phyloP scores from a whole-genome alignment of 768 basidiomycete genomes.

The Crepidotus variabilis region DNA sequence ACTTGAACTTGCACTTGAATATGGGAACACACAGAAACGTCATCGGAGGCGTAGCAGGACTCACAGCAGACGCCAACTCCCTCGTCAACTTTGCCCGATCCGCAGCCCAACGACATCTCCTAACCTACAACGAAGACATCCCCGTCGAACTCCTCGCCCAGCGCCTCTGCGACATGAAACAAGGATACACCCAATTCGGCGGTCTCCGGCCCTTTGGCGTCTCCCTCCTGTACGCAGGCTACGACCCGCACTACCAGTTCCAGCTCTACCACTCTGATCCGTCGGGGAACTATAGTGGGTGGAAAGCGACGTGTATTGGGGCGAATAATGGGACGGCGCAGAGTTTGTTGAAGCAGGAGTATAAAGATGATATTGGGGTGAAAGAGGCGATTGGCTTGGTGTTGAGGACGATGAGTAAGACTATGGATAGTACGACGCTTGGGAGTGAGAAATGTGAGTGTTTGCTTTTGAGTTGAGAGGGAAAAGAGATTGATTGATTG shows the following conservation, averaged over 20 bases:
- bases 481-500: too few species aligned
- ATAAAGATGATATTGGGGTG: constrained; percentile 90
- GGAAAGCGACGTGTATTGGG: constrained; percentile 99
- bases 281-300: constrained; percentile 96
- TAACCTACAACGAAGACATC: constrained; percentile 94
- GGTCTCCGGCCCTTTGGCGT: constrained; percentile 99
- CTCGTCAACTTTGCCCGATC: constrained; percentile 91
- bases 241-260: constrained; percentile 93
- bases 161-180: constrained; percentile 93
- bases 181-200: constrained; percentile 97
- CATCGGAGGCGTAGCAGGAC: constrained; percentile 90
- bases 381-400: constrained; percentile 93
- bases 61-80: constrained; percentile 97
- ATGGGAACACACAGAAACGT: constrained; percentile 74
- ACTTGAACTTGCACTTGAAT: too few species aligned
- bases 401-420: constrained; percentile 96
- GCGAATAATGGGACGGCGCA: constrained; percentile 97
- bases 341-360: constrained; percentile 95
- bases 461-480: too few species aligned
- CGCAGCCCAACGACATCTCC: constrained; percentile 85
- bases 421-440: constrained; percentile 97
- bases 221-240: constrained; percentile 93
- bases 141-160: constrained; percentile 96
- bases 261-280: constrained; percentile 99
- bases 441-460: constrained; percentile 92